Percentiles rank a stretch among this genome's conserved stretches.
Conservation (phyloP, 192 early-diverging fungal species). For the Dissophora ornata region DNA sequence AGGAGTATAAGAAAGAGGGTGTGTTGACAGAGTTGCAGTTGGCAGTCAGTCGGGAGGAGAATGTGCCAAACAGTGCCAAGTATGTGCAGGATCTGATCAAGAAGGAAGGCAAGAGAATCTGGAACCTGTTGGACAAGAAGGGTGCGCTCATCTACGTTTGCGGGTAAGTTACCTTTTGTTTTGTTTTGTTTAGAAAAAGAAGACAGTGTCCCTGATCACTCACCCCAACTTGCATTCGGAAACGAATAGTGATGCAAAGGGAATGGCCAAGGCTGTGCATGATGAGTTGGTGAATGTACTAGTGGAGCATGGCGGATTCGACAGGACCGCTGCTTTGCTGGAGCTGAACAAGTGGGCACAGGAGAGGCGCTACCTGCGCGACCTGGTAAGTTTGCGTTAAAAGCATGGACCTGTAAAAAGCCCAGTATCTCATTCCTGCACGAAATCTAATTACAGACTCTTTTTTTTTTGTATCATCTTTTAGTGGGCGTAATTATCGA, state of each 20-base stretch:
- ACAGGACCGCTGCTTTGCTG: conserved; percentile 62
- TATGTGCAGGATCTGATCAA: conserved; percentile 90
- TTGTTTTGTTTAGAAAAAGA: background rate
- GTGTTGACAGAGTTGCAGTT: conserved; percentile 68
- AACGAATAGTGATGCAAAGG: conserved; percentile 74
- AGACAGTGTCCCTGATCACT: too few species aligned
- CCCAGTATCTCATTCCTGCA: too few species aligned
- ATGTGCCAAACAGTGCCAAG: conserved; percentile 55
- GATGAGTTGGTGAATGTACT: conserved; percentile 77
- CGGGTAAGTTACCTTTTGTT: conserved; percentile 59
- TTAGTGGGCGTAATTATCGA: background rate
- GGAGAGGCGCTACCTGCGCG: conserved; percentile 74
- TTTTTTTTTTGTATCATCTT: too few species aligned
- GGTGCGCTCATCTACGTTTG: conserved; percentile 81
- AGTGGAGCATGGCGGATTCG: conserved; percentile 58
- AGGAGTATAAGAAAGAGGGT: conserved; percentile 58
- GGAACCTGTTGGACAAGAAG: conserved; percentile 66
- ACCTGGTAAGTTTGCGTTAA: conserved; percentile 57
- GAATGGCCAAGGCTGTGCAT: conserved; percentile 92
- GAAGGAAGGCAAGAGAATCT: conserved; percentile 64
- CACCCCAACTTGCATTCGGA: background rate
- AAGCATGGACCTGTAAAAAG: too few species aligned
- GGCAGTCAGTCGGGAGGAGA: conserved; percentile 74
- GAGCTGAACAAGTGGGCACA: conserved; percentile 71
- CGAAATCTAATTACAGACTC: too few species aligned